Base-by-base conservation (phyloP, 192 early-diverging fungal species). In the Phycomyces nitens region DNA sequence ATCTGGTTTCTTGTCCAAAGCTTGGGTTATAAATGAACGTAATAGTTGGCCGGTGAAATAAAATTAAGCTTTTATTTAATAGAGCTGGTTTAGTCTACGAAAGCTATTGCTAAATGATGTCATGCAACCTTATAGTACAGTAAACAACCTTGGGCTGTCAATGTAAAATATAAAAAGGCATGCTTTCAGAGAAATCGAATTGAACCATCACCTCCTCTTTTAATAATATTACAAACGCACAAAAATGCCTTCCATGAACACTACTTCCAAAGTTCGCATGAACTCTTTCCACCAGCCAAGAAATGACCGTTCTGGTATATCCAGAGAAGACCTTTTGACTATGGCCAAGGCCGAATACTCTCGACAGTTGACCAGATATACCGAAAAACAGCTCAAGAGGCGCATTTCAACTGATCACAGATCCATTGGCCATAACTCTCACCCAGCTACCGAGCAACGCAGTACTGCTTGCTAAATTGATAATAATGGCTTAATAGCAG, bases 321-420 rank as follows among this genome's bases (percentile, higher is more conserved):
- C 60, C 4, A 51, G 60, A 62, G 34, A 62, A 38, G 27, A 62
- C 11, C 38, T 62, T 27, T 38, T 62, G 44, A 26, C 26, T 6
- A 29, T 62, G 44, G 60, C 60, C 16, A 43, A 52, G 22, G 49
- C 16, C 1, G 60, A 62, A 39, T 62, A 62, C 29, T 43, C 60
- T 22, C 34, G 60, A 29, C 60, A 62, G 14, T 39, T 62, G 20
- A 38, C 20, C 26, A 52, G 29, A 52, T 52, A 38, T 11, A 62
- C 60, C 39, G 29, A 62, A 53, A 26, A 26, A 20, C 60, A 62
- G 14, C 21, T 62, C 8, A 52, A 51, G 21, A 18, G 29, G 14
- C 15, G 18, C 15, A 47, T 18, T 11, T n/a, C 44, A 7, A 14
- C 12, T 3, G 44, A 47, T 6, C 44, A 47, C 18, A 47, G 15